Evolutionary conservation across 176 grass and related monocot genomes (phyloP).

Genomic region (Puccinellia tenuiflora): DNA sequence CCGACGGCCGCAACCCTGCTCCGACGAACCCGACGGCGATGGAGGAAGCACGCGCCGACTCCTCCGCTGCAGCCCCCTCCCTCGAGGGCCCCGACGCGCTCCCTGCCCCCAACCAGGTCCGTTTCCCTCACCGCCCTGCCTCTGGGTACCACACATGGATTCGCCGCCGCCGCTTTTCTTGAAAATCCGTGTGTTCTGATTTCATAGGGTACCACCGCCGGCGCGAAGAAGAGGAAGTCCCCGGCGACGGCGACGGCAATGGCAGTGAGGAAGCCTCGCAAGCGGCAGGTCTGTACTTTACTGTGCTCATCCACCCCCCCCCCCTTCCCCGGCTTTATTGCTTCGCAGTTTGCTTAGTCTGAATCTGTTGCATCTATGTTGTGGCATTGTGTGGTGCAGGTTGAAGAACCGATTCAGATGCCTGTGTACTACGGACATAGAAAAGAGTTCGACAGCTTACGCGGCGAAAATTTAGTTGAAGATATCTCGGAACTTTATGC

Average conservation of each 20-base stretch:
- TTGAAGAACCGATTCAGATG: not conserved
- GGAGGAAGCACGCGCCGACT: not conserved
- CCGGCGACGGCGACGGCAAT: not conserved
- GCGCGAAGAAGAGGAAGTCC: not conserved
- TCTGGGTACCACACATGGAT: not conserved
- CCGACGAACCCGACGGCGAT: not conserved
- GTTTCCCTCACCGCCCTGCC: not conserved
- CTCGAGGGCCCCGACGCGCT: not conserved
- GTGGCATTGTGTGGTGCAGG: not conserved
- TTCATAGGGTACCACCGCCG: not conserved
- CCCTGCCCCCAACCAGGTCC: not conserved
- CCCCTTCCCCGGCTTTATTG: not conserved
- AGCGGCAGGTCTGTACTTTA: not conserved
- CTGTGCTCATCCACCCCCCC: not conserved
- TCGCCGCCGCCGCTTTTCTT: not conserved
- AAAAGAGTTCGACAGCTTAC: not conserved
- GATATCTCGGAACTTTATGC: not conserved
- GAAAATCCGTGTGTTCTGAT: not conserved
- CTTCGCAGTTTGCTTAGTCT: not conserved
- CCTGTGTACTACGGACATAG: not conserved
- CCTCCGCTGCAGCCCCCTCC: not conserved
- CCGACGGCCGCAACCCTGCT: not conserved
- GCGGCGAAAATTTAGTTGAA: not conserved
- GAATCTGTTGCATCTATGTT: not conserved
- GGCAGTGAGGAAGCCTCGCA: not conserved